A percentile compares a stretch with the other conserved stretches of the same genome.
Conservation (phyloP, 1,284 basidiomycete genomes). For the Takashimella koratensis region DNA sequence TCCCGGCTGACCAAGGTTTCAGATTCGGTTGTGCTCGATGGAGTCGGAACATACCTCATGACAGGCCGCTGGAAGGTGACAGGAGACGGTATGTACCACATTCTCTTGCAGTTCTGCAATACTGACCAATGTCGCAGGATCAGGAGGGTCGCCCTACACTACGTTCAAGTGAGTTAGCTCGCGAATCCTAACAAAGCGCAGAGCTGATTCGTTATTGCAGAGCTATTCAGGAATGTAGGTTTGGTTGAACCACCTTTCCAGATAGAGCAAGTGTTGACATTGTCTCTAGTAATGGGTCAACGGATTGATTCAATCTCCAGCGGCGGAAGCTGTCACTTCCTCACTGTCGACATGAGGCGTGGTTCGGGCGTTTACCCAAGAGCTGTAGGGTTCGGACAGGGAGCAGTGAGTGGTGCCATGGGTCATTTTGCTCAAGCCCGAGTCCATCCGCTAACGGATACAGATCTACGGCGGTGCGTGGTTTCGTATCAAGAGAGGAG, state of each 20-base stretch:
- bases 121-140: constrained; percentile 62
- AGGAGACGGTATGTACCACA: constrained; percentile 65
- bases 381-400: constrained; percentile 62
- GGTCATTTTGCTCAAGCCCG: constrained; percentile 15
- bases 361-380: constrained; percentile 21
- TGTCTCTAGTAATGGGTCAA: neutral
- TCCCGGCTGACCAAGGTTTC: no score
- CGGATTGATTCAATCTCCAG: neutral
- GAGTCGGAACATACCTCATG: constrained; percentile 64
- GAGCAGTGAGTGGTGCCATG: constrained; percentile 29
- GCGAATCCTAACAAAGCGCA: neutral
- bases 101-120: neutral
- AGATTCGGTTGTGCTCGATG: constrained; percentile 74
- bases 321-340: neutral
- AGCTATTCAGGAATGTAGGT: constrained; percentile 65
- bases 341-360: neutral
- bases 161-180: constrained; percentile 54
- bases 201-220: neutral
- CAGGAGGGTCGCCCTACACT: constrained; percentile 74
- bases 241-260: constrained; percentile 52
- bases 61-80: constrained; percentile 78
- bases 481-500: neutral
- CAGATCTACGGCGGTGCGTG: constrained; percentile 8
- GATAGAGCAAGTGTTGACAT: neutral
- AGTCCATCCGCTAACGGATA: constrained; percentile 3